Evolutionary conservation across 139 green algal genomes (phyloP), one percentile per base, ranked within the genome.

Genomic region (Coccomyxa sp.): DNA sequence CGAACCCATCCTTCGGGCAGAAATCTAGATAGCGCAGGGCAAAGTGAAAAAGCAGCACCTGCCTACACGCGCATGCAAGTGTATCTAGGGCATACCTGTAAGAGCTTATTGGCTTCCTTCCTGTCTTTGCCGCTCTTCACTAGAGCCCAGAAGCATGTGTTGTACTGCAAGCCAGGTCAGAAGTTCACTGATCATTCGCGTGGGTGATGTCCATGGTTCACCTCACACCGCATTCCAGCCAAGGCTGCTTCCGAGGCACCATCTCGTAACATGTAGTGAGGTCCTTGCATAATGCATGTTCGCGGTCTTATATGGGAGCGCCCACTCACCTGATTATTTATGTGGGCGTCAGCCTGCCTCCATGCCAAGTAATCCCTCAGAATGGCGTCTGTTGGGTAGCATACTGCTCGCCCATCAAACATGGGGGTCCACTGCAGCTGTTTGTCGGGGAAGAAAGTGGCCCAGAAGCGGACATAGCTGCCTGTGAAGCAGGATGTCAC

Each of bases 311-410:
- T n/a, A n/a, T n/a, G n/a, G n/a, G n/a, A n/a, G n/a, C n/a, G n/a
- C n/a, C n/a, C n/a, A n/a, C n/a, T n/a, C 39, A 92, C 91, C 84
- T 94, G 94, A 84, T 95, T 97, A 85, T 98, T 98, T 79, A 98
- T 92, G 83, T 98, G 95, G 9, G 90, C 94, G 88, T 98, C 95
- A 0, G 91, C 93, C 77, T 98, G 95, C 0, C 95, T 86, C 95
- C 95, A 98, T 8, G 88, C 74, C 18, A 98, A 82, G 82, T 98
- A 98, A 87, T 98, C 95, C 2, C 90, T 72, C 74, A 98, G 70
- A 8, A 84, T 82, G 0, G 68, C 31, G 31, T 86, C 78, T 50
- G 73, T 85, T 0, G 95, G 95, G 83, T 98, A 98, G 76, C 86
- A 90, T 37, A 98, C 93, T 8, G 93, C 88, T 1, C 95, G 82